Percentiles rank a stretch among this genome's conserved stretches.
Conservation (phyloP, 208 protist genomes). For the Trypanosoma lewisi region DNA sequence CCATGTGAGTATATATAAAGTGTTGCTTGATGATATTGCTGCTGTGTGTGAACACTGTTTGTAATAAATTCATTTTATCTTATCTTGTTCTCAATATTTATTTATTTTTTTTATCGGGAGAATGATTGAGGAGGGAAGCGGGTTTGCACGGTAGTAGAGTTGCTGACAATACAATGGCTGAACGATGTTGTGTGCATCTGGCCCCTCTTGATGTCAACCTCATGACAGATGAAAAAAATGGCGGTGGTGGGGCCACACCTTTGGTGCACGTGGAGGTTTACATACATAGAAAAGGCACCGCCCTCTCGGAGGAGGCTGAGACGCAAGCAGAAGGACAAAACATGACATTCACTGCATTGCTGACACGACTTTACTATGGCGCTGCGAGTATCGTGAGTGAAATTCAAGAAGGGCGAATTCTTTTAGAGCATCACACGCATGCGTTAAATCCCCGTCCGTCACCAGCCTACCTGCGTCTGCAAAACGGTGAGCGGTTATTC, state of each 20-base stretch:
- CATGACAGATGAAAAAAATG: not conserved
- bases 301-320: conserved; percentile 1
- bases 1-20: too few species aligned
- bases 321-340: not conserved
- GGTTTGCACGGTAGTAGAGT: not conserved
- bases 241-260: not conserved
- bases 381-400: conserved; percentile 35
- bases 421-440: not conserved
- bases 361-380: conserved; percentile 33
- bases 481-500: conserved; percentile 35
- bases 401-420: conserved; percentile 25
- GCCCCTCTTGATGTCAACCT: conserved; percentile 10
- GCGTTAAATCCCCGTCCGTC: not conserved
- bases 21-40: too few species aligned
- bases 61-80: too few species aligned
- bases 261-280: conserved; percentile 12
- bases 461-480: conserved; percentile 17
- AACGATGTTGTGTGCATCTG: conserved; percentile 25
- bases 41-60: too few species aligned
- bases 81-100: not conserved
- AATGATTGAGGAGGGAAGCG: not conserved
- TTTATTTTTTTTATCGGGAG: not conserved
- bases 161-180: too few species aligned
- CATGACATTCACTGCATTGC: not conserved
- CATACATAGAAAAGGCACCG: not conserved